phyloP scores from a whole-genome alignment of 305 asterid genomes.

The Fraxinus baroniana region DNA sequence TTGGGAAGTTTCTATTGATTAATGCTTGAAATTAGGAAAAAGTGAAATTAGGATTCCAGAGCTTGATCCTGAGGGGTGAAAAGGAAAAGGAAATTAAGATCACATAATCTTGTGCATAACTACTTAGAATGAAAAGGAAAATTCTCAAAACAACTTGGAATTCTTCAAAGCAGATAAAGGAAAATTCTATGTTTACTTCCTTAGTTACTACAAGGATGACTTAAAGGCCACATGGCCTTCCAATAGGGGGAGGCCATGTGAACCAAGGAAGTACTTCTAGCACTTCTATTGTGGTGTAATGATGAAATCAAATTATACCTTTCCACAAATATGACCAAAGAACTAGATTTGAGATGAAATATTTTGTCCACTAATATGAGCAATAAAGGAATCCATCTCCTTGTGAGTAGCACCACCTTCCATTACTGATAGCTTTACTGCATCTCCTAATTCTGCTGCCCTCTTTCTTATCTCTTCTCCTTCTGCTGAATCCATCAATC shows the following conservation, averaged over 20 bases:
- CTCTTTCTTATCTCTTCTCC: constrained; percentile 27
- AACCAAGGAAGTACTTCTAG: too few species aligned
- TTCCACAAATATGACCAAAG: not conserved
- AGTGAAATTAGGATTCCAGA: not conserved
- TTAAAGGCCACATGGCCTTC: too few species aligned
- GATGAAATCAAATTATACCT: not conserved
- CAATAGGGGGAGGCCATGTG: too few species aligned
- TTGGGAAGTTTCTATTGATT: too few species aligned
- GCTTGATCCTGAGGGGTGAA: not conserved
- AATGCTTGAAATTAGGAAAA: too few species aligned
- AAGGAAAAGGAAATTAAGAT: not conserved
- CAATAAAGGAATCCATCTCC: not conserved
- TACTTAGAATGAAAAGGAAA: not conserved
- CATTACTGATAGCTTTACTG: not conserved
- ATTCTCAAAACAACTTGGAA: not conserved
- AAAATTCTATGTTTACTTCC: too few species aligned
- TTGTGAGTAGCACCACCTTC: not conserved
- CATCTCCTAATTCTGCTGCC: constrained; percentile 3
- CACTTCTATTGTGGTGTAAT: not conserved
- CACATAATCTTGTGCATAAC: not conserved
- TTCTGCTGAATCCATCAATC: constrained; percentile 23
- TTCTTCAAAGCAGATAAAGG: not conserved
- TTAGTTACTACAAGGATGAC: too few species aligned
- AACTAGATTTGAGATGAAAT: not conserved
- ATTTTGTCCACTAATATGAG: not conserved